Evolutionary conservation across 495 filamentous ascomycete genomes (phyloP), one percentile per base, ranked within the genome.

Genomic region (Geopyxis carbonaria): DNA sequence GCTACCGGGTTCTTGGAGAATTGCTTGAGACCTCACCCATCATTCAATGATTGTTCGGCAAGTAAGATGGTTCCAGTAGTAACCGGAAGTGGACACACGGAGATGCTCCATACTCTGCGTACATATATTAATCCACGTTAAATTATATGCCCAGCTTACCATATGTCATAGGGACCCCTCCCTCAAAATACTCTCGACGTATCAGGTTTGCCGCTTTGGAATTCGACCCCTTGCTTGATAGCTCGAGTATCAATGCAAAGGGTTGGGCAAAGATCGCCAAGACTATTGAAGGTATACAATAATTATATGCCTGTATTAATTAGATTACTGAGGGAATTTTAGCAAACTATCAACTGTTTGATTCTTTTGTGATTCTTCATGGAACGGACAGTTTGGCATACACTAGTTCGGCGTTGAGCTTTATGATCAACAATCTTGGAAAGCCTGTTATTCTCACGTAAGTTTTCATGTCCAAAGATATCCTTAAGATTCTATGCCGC

Each of bases 311-410:
- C 13, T 37, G 14, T 22, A 24, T 27, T 2, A 10, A 19, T 7
- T 5, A 21, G 18, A 16, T 38, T 22, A 4, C 32, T 43, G 14
- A 39, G 9, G 10, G 36, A 18, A n/a, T 8, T 13, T 15, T 13
- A 45, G 43, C 71, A 31, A 97, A 97, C 59, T 97, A 94, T 59
- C 71, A 74, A 34, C 70, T 83, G 3, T 97, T 85, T 53, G 89
- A 95, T 59, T 85, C 76, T 15, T 97, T 97, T 55, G 85, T 97
- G 7, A 67, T 97, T 13, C 70, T 95, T n/a, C 89, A 97, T 58
- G 89, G 89, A 45, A 97, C 89, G 2, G 89, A 97, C 57, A 85
- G 76, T 38, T 64, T 95, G 38, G 80, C 86, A 7, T 94, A 93
- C 57, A 91, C 85, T 1, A 80, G 78, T 51, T 93, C 85, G 4